phyloP scores from a whole-genome alignment of 2,329 filamentous ascomycete species.

The Exophiala xenobiotica region DNA sequence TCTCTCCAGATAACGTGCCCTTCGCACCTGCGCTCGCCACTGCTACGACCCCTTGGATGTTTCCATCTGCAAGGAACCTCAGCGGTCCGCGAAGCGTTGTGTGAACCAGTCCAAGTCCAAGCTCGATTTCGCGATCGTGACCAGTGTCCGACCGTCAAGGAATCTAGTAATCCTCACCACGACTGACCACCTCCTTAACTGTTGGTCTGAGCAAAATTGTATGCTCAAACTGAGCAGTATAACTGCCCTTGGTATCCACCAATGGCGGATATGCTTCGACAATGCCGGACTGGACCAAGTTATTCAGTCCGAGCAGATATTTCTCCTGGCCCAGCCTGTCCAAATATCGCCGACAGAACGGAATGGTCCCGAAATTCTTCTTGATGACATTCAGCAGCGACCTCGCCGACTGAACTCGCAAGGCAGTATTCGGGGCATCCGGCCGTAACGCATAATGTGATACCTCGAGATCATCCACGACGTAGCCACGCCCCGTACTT shows the following conservation, averaged over 20 bases:
- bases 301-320: constrained; percentile 87
- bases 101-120: not conserved
- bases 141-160: not conserved
- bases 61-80: too few relatives aligned
- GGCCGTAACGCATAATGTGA: constrained; percentile 80
- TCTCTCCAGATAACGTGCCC: too few relatives aligned
- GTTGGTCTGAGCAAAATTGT: constrained; percentile 74
- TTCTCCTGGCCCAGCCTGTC: constrained; percentile 93
- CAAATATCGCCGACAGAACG: constrained; percentile 86
- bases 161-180: constrained; percentile 78
- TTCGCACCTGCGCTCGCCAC: too few relatives aligned
- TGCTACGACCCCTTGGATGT: too few relatives aligned
- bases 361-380: constrained; percentile 93
- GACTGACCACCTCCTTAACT: constrained; percentile 83
- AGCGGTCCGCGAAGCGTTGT: too few relatives aligned
- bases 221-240: constrained; percentile 92
- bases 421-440: constrained; percentile 72
- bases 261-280: constrained; percentile 89
- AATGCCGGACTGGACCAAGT: constrained; percentile 75
- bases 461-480: constrained; percentile 80
- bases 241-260: constrained; percentile 88
- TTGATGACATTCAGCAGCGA: constrained; percentile 83
- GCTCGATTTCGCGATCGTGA: not conserved
- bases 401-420: constrained; percentile 79
- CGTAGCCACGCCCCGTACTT: constrained; percentile 84